These are phyloP conservation scores for Escovopsis weberi DNA, from an alignment of 2,329 filamentous ascomycete species.

Conservation along the genomic window DNA sequence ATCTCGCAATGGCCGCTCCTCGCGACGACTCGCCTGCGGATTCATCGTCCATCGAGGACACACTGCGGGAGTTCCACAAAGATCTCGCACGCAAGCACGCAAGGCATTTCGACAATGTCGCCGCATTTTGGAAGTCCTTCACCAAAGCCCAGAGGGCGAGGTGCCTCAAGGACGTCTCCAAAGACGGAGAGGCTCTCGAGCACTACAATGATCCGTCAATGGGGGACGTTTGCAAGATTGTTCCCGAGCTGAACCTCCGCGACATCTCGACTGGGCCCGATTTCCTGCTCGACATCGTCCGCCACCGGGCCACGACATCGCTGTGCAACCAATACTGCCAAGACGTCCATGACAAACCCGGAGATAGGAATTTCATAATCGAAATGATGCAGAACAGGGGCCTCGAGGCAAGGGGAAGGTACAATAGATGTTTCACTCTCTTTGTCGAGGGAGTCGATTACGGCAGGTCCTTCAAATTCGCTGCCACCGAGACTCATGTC, in stretches of 20 bases:
- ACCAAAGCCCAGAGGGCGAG: conserved; percentile 16
- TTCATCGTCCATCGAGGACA: too few relatives aligned
- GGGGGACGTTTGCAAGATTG: conserved; percentile 23
- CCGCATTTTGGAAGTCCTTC: conserved; percentile 26
- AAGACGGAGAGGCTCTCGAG: conserved; percentile 20
- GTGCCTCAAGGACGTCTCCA: conserved; percentile 20
- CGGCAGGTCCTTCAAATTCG: conserved; percentile 19
- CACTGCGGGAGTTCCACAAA: conserved; percentile 14
- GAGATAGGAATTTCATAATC: conserved; percentile 22
- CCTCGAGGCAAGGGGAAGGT: conserved; percentile 14
- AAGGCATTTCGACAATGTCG: conserved; percentile 19
- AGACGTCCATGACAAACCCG: conserved; percentile 16
- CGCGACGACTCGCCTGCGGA: too few relatives aligned
- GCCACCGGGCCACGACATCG: conserved; percentile 20
- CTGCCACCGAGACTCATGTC: not conserved
- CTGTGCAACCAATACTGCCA: conserved; percentile 20
- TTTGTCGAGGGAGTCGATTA: conserved; percentile 23
- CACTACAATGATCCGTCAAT: conserved; percentile 19
- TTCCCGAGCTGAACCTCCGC: conserved; percentile 29
- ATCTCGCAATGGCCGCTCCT: too few relatives aligned
- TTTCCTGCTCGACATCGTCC: conserved; percentile 22
- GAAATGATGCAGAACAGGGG: conserved; percentile 19
- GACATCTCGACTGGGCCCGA: conserved; percentile 17
- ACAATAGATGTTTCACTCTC: conserved; percentile 19
- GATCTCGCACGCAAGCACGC: conserved; percentile 26